Evolutionary conservation across 148 eudicot species (phyloP).

Genomic region (Chenopodium berlandieri): DNA sequence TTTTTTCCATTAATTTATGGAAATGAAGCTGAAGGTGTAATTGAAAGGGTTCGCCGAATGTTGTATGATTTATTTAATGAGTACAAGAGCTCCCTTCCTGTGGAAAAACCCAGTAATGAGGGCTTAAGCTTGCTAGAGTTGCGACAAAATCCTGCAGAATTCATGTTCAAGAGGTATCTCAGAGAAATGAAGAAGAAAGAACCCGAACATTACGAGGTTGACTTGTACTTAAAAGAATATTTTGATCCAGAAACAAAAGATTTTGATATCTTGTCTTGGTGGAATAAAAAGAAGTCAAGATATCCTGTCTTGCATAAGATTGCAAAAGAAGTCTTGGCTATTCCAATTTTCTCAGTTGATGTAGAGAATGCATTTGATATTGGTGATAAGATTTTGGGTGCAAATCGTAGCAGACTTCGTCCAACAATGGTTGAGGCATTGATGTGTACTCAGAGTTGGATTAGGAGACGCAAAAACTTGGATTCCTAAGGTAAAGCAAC

Average conservation of each 20-base stretch:
- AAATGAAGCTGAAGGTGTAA: conserved; percentile 4
- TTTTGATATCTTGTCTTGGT: neutral
- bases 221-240: neutral
- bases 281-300: neutral
- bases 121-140: neutral
- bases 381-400: neutral
- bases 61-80: neutral
- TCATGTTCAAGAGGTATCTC: neutral
- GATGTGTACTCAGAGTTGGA: neutral
- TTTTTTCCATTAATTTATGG: neutral
- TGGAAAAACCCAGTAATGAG: neutral
- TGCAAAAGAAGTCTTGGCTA: neutral
- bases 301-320: neutral
- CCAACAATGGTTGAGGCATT: neutral
- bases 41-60: neutral
- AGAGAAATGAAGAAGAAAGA: neutral
- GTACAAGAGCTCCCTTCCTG: neutral
- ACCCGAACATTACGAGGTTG: neutral
- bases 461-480: neutral
- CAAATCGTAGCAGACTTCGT: neutral
- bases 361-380: neutral
- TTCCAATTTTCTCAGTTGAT: neutral
- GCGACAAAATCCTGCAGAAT: no score
- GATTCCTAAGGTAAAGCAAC: neutral
- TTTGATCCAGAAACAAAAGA: neutral